A percentile compares a stretch with the other conserved stretches of the same genome.
Evolutionary conservation across 345 rosid species (phyloP).

Genomic region (Eucalyptus cloeziana): DNA sequence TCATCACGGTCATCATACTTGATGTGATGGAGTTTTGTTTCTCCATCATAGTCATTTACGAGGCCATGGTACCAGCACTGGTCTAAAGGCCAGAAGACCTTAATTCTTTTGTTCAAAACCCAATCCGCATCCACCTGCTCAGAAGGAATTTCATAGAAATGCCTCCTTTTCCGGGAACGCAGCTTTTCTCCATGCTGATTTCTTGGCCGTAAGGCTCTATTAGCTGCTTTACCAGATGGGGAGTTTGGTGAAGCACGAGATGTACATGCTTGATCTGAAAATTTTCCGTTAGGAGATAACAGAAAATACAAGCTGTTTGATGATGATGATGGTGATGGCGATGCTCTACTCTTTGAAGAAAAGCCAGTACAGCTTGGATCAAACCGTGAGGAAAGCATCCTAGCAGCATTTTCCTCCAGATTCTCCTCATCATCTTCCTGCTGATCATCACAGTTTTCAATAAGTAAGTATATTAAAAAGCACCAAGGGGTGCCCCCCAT

Average conservation of each 20-base stretch:
- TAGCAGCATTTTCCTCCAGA: conserved; percentile 97
- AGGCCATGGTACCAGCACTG: conserved; percentile 86
- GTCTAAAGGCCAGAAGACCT: conserved; percentile 96
- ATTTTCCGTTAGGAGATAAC: conserved; percentile 23
- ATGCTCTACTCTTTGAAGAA: conserved; percentile 37
- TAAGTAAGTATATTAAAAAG: neutral
- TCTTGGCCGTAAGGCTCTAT: conserved; percentile 72
- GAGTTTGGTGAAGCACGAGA: conserved; percentile 33
- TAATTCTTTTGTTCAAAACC: conserved; percentile 66
- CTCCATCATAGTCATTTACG: conserved; percentile 58
- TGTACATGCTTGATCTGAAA: conserved; percentile 9
- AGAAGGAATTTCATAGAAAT: conserved; percentile 64
- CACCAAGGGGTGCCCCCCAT: neutral
- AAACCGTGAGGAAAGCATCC: conserved; percentile 89
- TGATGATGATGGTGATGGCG: conserved; percentile 23
- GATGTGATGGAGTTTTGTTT: conserved; percentile 74
- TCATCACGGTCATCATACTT: conserved; percentile 98
- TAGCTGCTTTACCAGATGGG: conserved; percentile 44
- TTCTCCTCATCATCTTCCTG: conserved; percentile 79
- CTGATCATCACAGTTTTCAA: conserved; percentile 12
- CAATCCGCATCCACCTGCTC: conserved; percentile 64
- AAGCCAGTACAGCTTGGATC: conserved; percentile 80
- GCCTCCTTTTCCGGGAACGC: conserved; percentile 60
- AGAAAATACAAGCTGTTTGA: neutral
- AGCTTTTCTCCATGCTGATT: conserved; percentile 40